Conservation (phyloP, 352 stramenopile species). For the Aphanomyces invadans region DNA sequence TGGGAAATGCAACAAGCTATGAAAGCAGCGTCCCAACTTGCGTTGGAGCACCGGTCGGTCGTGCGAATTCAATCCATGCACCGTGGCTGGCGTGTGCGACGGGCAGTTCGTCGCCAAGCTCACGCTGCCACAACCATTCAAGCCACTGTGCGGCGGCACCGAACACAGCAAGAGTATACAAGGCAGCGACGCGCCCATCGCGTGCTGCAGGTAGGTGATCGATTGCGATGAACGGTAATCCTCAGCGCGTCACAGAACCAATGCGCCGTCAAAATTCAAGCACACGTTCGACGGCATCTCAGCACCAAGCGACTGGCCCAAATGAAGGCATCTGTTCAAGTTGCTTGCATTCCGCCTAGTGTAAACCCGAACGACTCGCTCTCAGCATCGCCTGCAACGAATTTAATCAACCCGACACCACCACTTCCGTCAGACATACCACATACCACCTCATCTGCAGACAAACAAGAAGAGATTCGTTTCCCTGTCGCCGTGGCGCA, state of each 20-base stretch:
- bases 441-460: neutral
- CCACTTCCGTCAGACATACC: neutral
- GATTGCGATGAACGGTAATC: neutral
- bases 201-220: neutral
- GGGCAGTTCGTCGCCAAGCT: neutral
- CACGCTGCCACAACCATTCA: constrained; percentile 13
- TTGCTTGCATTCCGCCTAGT: neutral
- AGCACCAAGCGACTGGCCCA: neutral
- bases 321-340: neutral
- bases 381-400: neutral
- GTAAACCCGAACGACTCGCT: neutral
- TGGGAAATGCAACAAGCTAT: constrained; percentile 20
- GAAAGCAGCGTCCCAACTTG: constrained; percentile 9
- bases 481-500: neutral
- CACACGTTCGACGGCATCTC: neutral
- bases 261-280: neutral
- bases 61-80: constrained; percentile 10
- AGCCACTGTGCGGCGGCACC: constrained; percentile 4
- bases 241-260: too few relatives aligned
- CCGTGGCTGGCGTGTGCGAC: constrained; percentile 11
- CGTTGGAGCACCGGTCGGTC: neutral
- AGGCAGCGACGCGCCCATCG: neutral
- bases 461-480: neutral
- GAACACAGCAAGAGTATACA: neutral
- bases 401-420: neutral